Evolutionary conservation across 176 grass and related monocot species (phyloP), one percentile per base, ranked within the genome.

Genomic region (Hsuehochloa calcarea): DNA sequence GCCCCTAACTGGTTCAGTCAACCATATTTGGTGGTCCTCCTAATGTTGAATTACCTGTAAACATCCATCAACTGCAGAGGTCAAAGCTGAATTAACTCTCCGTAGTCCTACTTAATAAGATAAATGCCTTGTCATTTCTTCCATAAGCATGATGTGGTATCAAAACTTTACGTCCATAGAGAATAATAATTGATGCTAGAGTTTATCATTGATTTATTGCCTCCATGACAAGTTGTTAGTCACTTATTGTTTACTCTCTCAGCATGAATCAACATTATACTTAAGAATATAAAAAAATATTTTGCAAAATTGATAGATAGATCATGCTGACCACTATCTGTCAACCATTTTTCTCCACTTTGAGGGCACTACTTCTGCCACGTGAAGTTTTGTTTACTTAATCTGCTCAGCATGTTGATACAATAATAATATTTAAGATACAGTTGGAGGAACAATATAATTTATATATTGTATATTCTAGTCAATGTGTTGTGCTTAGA

Each of bases 281-380:
- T 43, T 23, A 9, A 55, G 37, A 54, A 16, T 14, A 17, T 68
- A 76, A 15, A 60, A 34, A 43, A 34, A 34, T 62, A 70, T 79
- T 71, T 65, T 19, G 13, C 1, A 50, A 41, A 26, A 11, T 41
- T 55, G 63, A 29, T 76, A 29, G 22, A 90, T 62, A 62, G 10
- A 26, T 83, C 49, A 68, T 87, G 80, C 77, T 72, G 74, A 82
- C 67, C 65, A 83, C 67, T 72, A 83, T 17, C 74, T 64, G 44
- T 27, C 66, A 83, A 79, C 73, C 46, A 90, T 79, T n/a, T 76
- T 75, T 72, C 29, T 45, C 31, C 35, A 61, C 62, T 79, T 61
- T 69, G 62, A 63, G 43, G 49, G 66, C 59, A 75, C 50, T 69
- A 80, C 73, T 60, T 68, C 67, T 87, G 17, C 23, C 20, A 19